Conservation (phyloP, 2,329 filamentous ascomycete species). For the Lasiodiplodia sp. region DNA sequence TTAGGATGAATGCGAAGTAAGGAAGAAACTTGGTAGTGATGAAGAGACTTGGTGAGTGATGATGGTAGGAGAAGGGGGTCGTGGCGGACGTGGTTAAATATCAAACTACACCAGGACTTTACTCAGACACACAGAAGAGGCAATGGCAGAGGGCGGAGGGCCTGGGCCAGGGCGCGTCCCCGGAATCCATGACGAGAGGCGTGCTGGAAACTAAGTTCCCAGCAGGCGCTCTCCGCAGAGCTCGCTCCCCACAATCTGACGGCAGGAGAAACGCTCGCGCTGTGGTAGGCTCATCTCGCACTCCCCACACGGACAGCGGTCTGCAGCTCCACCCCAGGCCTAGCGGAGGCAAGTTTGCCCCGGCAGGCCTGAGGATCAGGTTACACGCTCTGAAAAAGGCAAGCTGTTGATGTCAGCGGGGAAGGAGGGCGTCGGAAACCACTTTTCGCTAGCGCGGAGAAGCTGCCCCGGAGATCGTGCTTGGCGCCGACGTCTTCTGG, state of each 20-base stretch:
- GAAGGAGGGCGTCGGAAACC: constrained; percentile 29
- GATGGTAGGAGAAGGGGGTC: not conserved
- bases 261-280: constrained; percentile 11
- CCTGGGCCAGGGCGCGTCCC: constrained; percentile 20
- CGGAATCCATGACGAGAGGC: constrained; percentile 31
- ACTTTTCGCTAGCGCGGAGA: constrained; percentile 30
- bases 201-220: constrained; percentile 29
- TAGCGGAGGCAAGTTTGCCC: constrained; percentile 14
- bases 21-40: not conserved
- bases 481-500: constrained; percentile 15
- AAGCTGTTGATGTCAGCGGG: constrained; percentile 29
- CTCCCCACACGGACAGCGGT: constrained; percentile 8
- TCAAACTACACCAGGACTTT: constrained; percentile 20
- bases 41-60: not conserved
- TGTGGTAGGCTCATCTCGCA: constrained; percentile 17
- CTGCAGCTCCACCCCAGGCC: not conserved
- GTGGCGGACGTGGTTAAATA: constrained; percentile 30
- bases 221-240: constrained; percentile 20
- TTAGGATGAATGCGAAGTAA: not conserved
- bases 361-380: constrained; percentile 24
- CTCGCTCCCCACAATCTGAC: constrained; percentile 22
- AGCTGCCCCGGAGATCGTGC: constrained; percentile 10
- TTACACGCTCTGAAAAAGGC: constrained; percentile 21
- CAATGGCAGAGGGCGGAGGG: constrained; percentile 11
- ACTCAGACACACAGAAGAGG: constrained; percentile 8